Base-by-base conservation (phyloP, 805 yeast species). In the Candida chilensis region DNA sequence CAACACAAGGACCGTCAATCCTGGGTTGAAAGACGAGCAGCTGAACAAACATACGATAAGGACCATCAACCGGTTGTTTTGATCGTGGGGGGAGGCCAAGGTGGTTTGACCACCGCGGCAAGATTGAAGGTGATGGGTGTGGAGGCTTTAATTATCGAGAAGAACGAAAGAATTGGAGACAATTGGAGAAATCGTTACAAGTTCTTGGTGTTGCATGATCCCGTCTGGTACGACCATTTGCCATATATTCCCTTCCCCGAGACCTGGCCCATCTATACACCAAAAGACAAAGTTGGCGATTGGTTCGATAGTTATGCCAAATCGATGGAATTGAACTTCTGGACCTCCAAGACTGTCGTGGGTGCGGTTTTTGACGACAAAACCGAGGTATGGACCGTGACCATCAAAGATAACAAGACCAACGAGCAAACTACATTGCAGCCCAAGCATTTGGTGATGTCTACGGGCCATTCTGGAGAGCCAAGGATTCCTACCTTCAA, bases 51-150 rank as follows among this genome's bases (percentile, higher is more conserved):
- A 11, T 52, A 44, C 37, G 51, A 45, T n/a, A 54, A 42, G 3
- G 40, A 40, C 4, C 51, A 54, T 29, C 55, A 59, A 37, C 71
- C 70, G 4, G 29, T 53, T n/a, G 70, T 63, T 14, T 45, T 64
- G 24, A 46, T 64, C 36, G 61, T 64, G 27, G 71, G 71, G 25
- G 71, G 67, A 33, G 71, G 71, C 15, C 71, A 64, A 42, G 56
- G 59, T 36, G 70, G 70, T 3, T 42, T 64, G 17, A 56, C 57
- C 19, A 41, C 52, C 17, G 68, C 69, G 20, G 67, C 70, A 1
- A 45, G 67, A 31, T 44, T 64, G 41, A 59, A 59, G 34, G 44
- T 48, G 5, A 49, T 60, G 49, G 71, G 71, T 8, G 47, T 63
- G 24, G 52, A 54, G 29, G 44, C 58, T 1, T 46, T 64, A 27